Base-by-base conservation (phyloP, 176 grass and related monocot species). In the Oryza brachyantha region DNA sequence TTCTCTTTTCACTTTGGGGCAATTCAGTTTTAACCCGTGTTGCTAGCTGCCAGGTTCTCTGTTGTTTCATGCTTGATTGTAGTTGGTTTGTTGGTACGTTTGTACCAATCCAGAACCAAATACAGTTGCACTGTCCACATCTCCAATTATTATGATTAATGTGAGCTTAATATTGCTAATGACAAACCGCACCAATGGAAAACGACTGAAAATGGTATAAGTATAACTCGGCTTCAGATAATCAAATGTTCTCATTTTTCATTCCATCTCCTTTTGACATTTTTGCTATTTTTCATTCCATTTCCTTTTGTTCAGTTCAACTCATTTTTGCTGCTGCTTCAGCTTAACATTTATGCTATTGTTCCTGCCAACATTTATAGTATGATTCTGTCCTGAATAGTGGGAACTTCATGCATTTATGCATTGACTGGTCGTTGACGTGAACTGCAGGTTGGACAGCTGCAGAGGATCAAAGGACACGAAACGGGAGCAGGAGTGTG, bases 381-480 rank as follows among this genome's bases (percentile, higher is more conserved):
- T 19, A 17, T 50, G 16, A 50, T 74, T 45, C 21, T 57, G 46
- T 50, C 46, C 46, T 50, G 46, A 50, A 50, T 21, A 21, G 46
- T 50, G 0, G 46, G 46, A 50, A 50, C 46, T 5, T 5, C 46
- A 21, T 36, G 4, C 6, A 4, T 45, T 14, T 45, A 16, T 13
- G 3, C 13, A 43, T 17, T 60, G 32, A 76, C 5, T n/a, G 29
- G 5, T 36, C n/a, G 46, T 24, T 24, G 21, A 17, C 64, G 21
- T 52, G 28, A 26, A 26, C 1, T 76, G 26, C 21, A 98, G 96
- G 61, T 41, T 90, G 77, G 80, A 85, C 2, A 85, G 43, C 10
- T 95, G 92, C 84, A 83, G 86, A 50, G 92, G 92, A 11, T 93
- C 88, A 0, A 70, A 72, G 25, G 86, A 95, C 59, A 78, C 84